phyloP scores from a whole-genome alignment of 2,329 filamentous ascomycete species.

The Falciphora oryzae region DNA sequence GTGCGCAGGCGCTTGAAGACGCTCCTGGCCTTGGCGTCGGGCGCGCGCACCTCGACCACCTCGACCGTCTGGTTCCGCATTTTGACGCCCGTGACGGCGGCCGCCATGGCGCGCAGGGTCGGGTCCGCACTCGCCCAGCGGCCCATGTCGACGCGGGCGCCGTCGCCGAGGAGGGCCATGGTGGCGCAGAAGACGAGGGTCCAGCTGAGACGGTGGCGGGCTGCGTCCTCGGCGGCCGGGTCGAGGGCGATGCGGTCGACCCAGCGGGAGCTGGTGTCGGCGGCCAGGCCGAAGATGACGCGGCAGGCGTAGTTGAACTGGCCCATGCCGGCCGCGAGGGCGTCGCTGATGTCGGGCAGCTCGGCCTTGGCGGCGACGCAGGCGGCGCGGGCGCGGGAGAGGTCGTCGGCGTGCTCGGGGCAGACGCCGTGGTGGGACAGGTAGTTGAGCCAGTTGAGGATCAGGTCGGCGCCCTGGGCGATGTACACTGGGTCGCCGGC shows the following conservation, averaged over 20 bases:
- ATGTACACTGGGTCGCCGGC: constrained; percentile 51
- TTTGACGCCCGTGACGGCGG: neutral
- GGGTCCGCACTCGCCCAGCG: neutral
- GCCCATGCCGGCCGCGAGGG: constrained; percentile 58
- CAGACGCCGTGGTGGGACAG: constrained; percentile 80
- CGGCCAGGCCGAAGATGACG: constrained; percentile 49
- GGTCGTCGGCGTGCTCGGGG: constrained; percentile 66
- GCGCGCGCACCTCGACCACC: constrained; percentile 1
- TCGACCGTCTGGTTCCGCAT: neutral
- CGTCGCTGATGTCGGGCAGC: constrained; percentile 50
- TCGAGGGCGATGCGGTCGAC: constrained; percentile 27
- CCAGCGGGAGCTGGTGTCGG: constrained; percentile 21
- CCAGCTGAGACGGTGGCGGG: constrained; percentile 20
- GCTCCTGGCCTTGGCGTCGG: neutral
- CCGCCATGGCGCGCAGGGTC: neutral
- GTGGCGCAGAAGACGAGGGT: constrained; percentile 4
- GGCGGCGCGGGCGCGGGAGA: constrained; percentile 58
- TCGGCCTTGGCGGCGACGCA: constrained; percentile 65
- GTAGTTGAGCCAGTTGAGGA: constrained; percentile 87
- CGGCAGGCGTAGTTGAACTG: constrained; percentile 74
- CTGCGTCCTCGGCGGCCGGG: constrained; percentile 16
- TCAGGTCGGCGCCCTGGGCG: constrained; percentile 56
- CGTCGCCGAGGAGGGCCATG: neutral
- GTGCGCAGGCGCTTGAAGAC: constrained; percentile 13
- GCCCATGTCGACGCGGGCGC: neutral